Percentiles rank a stretch among this genome's conserved stretches.
phyloP scores from a whole-genome alignment of 805 yeast species.

The Saccharomycopsis fodiens region DNA sequence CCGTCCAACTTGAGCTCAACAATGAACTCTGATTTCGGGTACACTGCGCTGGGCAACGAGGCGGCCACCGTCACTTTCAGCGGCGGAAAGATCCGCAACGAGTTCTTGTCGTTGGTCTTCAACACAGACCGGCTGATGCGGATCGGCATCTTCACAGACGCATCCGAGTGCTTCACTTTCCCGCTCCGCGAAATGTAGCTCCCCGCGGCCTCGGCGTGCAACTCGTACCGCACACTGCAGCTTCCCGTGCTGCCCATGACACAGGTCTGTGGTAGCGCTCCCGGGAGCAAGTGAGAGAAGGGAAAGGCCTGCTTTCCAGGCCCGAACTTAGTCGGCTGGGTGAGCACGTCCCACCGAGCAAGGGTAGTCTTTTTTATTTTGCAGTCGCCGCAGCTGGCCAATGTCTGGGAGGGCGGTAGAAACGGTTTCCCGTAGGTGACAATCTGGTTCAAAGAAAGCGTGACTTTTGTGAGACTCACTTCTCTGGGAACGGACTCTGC shows the following conservation, averaged over 20 bases:
- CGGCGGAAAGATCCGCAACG: conserved; percentile 91
- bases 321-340: conserved; percentile 48
- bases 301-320: conserved; percentile 82
- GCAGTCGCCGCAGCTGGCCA: conserved; percentile 55
- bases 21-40: conserved; percentile 81
- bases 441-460: conserved; percentile 65
- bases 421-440: conserved; percentile 62
- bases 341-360: conserved; percentile 84
- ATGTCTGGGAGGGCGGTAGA: conserved; percentile 40
- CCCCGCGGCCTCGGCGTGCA: conserved; percentile 52
- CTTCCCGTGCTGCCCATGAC: conserved; percentile 44
- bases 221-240: conserved; percentile 60
- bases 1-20: conserved; percentile 78
- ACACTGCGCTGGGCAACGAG: conserved; percentile 78
- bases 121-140: conserved; percentile 70
- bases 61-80: conserved; percentile 85
- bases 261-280: conserved; percentile 74
- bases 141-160: conserved; percentile 51
- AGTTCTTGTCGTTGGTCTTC: conserved; percentile 77
- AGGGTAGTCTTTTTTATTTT: conserved; percentile 46
- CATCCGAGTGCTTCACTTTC: conserved; percentile 28
- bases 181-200: conserved; percentile 28
- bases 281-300: conserved; percentile 82
- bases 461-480: conserved; percentile 48
- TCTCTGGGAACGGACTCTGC: conserved; percentile 28